Evolutionary conservation across 768 basidiomycete species (phyloP).

Genomic region (Exidia glandulosa): DNA sequence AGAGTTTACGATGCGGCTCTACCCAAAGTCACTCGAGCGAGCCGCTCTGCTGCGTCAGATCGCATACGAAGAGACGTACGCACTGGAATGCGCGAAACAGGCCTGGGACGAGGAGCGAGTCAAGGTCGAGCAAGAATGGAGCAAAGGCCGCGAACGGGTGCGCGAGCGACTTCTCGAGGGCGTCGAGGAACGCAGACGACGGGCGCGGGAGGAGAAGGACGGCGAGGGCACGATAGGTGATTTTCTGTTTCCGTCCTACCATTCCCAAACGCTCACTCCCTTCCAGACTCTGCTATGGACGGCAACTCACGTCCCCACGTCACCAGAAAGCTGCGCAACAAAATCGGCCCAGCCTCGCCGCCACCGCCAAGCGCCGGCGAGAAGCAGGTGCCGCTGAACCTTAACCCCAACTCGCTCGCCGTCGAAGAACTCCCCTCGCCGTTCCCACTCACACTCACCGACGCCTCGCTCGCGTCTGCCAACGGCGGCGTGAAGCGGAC

Average conservation of each 20-base stretch:
- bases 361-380: conserved; percentile 39
- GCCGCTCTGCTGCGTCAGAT: conserved; percentile 60
- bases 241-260: conserved; percentile 24
- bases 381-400: conserved; percentile 17
- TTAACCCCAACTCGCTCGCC: conserved; percentile 72
- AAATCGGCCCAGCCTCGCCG: conserved; percentile 57
- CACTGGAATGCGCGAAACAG: conserved; percentile 52
- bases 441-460: conserved; percentile 63
- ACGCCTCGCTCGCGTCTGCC: conserved; percentile 11
- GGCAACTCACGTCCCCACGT: conserved; percentile 68
- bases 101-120: conserved; percentile 72
- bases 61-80: conserved; percentile 54
- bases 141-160: conserved; percentile 60
- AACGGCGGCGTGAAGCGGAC: conserved; percentile 17
- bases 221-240: conserved; percentile 69
- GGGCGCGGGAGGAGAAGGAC: conserved; percentile 81
- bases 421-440: conserved; percentile 82
- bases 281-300: conserved; percentile 54
- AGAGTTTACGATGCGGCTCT: conserved; percentile 59
- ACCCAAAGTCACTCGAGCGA: conserved; percentile 65
- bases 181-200: conserved; percentile 67
- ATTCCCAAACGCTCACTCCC: background rate
- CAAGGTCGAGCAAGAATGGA: conserved; percentile 75
- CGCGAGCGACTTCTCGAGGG: conserved; percentile 72
- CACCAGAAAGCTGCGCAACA: conserved; percentile 77